Base-by-base conservation (phyloP, 768 basidiomycete species). In the Naematelia aurantialba region DNA sequence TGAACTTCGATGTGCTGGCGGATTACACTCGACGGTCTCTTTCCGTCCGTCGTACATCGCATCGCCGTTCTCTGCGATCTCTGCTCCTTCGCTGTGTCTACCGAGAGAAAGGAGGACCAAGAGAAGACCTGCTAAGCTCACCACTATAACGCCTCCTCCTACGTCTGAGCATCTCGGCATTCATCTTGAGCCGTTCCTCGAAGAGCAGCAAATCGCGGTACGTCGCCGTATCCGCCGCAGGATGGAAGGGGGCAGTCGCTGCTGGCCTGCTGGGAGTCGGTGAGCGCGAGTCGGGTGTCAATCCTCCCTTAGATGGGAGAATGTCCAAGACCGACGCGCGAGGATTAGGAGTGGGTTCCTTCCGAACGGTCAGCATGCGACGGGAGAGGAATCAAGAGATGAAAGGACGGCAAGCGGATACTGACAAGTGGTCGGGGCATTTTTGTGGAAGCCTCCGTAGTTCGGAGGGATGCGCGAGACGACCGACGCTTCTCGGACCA, bases 121-220 rank as follows among this genome's bases (percentile, higher is more conserved):
- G n/a, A n/a, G n/a, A 39, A 39, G 8, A 8, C 34, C 34, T 8
- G 34, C 4, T 19, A 17, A 4, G 68, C 72, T 66, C 59, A 74
- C 73, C 69, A 39, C 62, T 58, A 64, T 67, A 70, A 59, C 88
- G 83, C 25, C 84, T 82, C 77, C 92, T 92, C 56, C 90, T 81
- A 26, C 83, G 82, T 68, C 88, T 87, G 14, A 93, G 80, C 60
- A 82, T 83, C n/a, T 87, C 83, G 4, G 90, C 91, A 71, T 88
- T 97, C 19, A 88, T 87, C 80, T 96, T 96, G 59, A 99, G 84
- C n/a, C 94, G 83, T 74, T 97, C 93, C 79, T 99, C 94, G 60
- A 98, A 97, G 46, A 91, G 80, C 22, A 97, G 82, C 13, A 99
- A 80, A 74, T 99, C 94, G 46, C 88, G 81, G 76, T 88, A 90